A percentile compares a stretch with the other conserved stretches of the same genome.
Evolutionary conservation across 345 rosid genomes (phyloP).

Genomic region (Adansonia digitata): DNA sequence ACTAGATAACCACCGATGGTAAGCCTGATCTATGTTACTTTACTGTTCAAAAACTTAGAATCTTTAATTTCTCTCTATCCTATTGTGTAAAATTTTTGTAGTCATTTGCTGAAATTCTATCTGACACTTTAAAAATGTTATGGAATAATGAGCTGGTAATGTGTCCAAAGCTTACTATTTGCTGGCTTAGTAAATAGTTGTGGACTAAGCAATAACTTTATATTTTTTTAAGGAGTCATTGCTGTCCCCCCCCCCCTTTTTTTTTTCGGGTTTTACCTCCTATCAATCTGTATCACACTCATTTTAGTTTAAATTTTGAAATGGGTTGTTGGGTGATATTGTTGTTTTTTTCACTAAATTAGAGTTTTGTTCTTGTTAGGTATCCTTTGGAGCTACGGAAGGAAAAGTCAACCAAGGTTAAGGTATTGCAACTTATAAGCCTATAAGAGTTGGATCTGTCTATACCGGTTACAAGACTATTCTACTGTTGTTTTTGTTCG

Average conservation of each 20-base stretch:
- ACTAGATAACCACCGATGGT: conserved; percentile 93
- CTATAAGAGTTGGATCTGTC: not conserved
- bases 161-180: not conserved
- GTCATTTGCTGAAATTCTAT: not conserved
- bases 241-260: not conserved
- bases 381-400: conserved; percentile 90
- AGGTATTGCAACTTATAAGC: conserved; percentile 36
- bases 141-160: not conserved
- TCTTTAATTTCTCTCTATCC: not conserved
- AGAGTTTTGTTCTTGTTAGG: conserved; percentile 34
- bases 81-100: not conserved
- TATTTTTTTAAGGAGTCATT: not conserved
- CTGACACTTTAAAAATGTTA: not conserved
- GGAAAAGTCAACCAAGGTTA: conserved; percentile 83
- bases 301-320: not conserved
- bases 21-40: conserved; percentile 16
- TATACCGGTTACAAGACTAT: not conserved
- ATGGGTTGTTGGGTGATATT: not conserved
- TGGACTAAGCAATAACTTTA: not conserved
- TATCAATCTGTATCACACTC: not conserved
- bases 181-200: not conserved
- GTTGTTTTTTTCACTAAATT: not conserved
- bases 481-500: not conserved
- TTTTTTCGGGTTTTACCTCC: not conserved
- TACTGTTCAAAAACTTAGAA: not conserved